These are phyloP conservation scores for Rhizopus sp. DNA, from an alignment of 371 early-diverging fungal species.

Conservation along the genomic window DNA sequence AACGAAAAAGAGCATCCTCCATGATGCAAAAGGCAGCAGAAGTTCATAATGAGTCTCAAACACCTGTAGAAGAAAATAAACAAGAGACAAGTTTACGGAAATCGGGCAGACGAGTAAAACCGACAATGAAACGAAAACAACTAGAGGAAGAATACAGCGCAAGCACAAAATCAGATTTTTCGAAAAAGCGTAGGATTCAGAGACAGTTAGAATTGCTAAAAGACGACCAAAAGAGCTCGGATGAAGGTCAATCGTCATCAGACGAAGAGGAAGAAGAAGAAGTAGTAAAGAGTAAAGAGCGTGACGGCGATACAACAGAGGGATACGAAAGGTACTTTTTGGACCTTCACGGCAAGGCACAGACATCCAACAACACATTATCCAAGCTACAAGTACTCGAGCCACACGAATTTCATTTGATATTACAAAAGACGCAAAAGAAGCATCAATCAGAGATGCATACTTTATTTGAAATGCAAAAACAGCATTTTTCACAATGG, in stretches of 20 bases:
- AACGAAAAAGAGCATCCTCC: conserved; percentile 26
- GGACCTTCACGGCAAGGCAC: conserved; percentile 55
- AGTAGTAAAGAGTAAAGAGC: conserved; percentile 26
- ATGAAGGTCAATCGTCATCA: conserved; percentile 21
- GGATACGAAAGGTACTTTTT: conserved; percentile 78
- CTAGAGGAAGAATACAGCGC: conserved; percentile 7
- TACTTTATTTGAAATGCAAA: conserved; percentile 58
- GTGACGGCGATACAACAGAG: conserved; percentile 40
- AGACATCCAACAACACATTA: conserved; percentile 88
- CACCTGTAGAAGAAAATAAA: not conserved
- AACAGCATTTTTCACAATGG: conserved; percentile 81
- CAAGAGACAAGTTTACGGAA: conserved; percentile 9
- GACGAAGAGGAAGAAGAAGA: conserved; percentile 35
- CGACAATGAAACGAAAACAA: conserved; percentile 4
- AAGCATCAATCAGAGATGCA: conserved; percentile 65
- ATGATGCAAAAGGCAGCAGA: conserved; percentile 42
- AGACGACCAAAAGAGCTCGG: conserved; percentile 15
- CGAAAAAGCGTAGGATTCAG: conserved; percentile 30
- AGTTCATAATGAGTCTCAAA: conserved; percentile 1
- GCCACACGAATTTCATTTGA: conserved; percentile 60
- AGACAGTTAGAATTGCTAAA: conserved; percentile 33
- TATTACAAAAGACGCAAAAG: conserved; percentile 47
- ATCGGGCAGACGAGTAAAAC: conserved; percentile 9
- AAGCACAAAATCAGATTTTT: conserved; percentile 19
- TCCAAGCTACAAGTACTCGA: conserved; percentile 70